Conservation (phyloP, 2,329 filamentous ascomycete species). For the Neopestalotiopsis rosae region DNA sequence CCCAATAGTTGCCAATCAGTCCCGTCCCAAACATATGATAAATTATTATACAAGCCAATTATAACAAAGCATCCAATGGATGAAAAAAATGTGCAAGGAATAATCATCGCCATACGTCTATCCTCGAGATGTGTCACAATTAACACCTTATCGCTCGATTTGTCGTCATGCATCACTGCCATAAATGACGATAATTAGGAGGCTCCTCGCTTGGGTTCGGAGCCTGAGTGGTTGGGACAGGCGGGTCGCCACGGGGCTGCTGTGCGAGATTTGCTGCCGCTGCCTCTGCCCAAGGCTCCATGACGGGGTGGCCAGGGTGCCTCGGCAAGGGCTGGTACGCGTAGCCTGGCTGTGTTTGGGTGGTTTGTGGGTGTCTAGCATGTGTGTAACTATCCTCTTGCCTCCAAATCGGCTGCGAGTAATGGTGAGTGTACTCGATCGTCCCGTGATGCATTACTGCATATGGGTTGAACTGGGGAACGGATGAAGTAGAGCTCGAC, state of each 20-base stretch:
- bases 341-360: neutral
- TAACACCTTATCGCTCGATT: neutral
- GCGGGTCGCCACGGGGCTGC: slow-evolving; percentile 3
- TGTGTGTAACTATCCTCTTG: neutral
- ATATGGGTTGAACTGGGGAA: neutral
- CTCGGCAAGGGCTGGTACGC: neutral
- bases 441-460: neutral
- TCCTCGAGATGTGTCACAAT: neutral
- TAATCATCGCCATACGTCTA: neutral
- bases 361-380: neutral
- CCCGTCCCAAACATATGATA: neutral
- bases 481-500: neutral
- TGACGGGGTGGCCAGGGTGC: neutral
- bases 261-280: slow-evolving; percentile 11
- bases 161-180: neutral
- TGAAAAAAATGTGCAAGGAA: neutral
- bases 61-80: neutral
- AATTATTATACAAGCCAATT: neutral
- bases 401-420: neutral
- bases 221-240: neutral
- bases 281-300: slow-evolving; percentile 13
- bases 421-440: neutral
- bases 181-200: neutral
- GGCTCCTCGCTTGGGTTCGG: slow-evolving; percentile 3
- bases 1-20: neutral